Conservation (phyloP, 2,329 filamentous ascomycete genomes). For the Lomentospora prolificans region DNA sequence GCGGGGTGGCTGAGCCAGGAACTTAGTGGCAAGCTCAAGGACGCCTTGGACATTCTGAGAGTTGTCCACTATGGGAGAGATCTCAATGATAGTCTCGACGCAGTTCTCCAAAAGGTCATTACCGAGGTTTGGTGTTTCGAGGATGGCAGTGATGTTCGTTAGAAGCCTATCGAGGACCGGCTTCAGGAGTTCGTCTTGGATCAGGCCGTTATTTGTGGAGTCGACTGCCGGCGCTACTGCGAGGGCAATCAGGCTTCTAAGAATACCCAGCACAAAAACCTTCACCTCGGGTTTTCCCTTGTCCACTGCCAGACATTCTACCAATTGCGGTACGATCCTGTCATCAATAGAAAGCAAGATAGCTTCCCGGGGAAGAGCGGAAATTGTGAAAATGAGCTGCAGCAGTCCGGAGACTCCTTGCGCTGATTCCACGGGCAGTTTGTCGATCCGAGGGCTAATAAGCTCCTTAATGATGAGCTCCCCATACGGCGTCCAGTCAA, state of each 20-base stretch:
- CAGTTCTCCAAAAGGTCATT: constrained; percentile 71
- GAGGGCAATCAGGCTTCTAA: constrained; percentile 58
- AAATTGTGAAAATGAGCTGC: constrained; percentile 74
- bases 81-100: constrained; percentile 67
- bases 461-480: constrained; percentile 63
- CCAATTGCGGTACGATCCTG: constrained; percentile 59
- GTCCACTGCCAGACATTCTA: constrained; percentile 59
- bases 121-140: constrained; percentile 50
- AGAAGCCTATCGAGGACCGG: constrained; percentile 51
- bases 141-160: constrained; percentile 56
- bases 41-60: constrained; percentile 64
- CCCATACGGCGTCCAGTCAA: constrained; percentile 65
- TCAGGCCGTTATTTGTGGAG: constrained; percentile 46
- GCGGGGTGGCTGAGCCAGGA: constrained; percentile 76
- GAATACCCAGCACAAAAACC: constrained; percentile 65
- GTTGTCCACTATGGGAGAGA: constrained; percentile 60
- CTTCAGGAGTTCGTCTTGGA: constrained; percentile 45
- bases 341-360: constrained; percentile 54
- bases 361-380: constrained; percentile 54
- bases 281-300: constrained; percentile 84
- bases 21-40: constrained; percentile 67
- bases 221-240: constrained; percentile 44
- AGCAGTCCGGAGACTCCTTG: constrained; percentile 81
- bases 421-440: constrained; percentile 74
- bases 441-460: constrained; percentile 65